Base-by-base conservation (phyloP, 2,329 filamentous ascomycete species). In the Colletotrichum filicis region DNA sequence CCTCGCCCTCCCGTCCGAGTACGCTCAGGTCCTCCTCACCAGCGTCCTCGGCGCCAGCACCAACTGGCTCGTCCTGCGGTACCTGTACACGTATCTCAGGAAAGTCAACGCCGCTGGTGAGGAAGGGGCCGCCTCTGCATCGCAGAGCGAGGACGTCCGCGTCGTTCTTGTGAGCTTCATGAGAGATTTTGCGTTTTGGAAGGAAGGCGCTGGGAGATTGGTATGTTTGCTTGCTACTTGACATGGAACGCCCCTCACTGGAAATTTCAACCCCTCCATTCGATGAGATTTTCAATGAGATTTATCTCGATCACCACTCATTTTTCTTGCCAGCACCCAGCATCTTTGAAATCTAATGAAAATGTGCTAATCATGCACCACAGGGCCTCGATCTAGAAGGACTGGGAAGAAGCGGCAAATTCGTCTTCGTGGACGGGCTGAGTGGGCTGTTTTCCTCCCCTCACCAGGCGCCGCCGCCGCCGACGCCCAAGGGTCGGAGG, bases 161-260 rank as follows among this genome's bases (percentile, higher is more conserved):
- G 88, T 98, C 1, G 86, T 98, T 3, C 86, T 98, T 3, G 91
- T 97, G 71, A 97, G 94, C 84, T 98, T 97, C 83, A 84, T 97
- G 82, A 89, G 94, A 73, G 93, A 96, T 77, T 89, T 88, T 75
- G 85, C 89, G 1, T 97, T 97, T 79, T 98, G 95, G 95, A 91
- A 86, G 74, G 89, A 92, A 3, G 92, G 94, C 62, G 88, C 88
- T 2, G 88, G 90, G 66, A 92, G 92, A 81, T 82, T 95, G 79
- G 93, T 94, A 83, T 75, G 87, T 80, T 49, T 42, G 12, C 30
- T 32, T 26, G 6, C 62, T 26, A 66, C 74, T 77, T 76, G 55
- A 5, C 26, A 26, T 19, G 12, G 26, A 53, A 1, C 24, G 37
- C 60, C 59, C 30, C 55, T 59, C 57, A 28, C 22, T 52, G 19